Base-by-base conservation (phyloP, 2,329 filamentous ascomycete genomes). In the Penicillium sp. region DNA sequence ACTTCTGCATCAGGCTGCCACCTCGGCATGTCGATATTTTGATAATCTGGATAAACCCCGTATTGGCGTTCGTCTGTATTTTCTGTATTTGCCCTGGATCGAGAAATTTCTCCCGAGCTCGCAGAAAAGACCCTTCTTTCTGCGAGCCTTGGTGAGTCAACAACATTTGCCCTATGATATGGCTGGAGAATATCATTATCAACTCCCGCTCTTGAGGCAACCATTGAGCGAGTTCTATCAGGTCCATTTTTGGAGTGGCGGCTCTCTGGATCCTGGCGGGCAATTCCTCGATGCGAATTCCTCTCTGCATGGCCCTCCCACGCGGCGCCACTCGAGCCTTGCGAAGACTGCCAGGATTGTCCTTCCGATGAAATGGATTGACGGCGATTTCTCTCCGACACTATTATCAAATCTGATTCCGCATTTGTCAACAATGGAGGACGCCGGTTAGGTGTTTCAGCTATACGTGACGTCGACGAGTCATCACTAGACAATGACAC, bases 1-100 rank as follows among this genome's bases (percentile, higher is more conserved):
- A 91, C 92, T 68, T 96, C 92, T 4, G 85, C 82, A 76, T 98
- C 94, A 4, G 93, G 90, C 78, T 97, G 93, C 94, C 94, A 98
- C 59, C 83, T 83, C 1, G 93, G 93, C 43, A 93, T 46, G 22
- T 35, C 46, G 5, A 61, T 19, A 16, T 68, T 42, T 46, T 45
- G 43, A 46, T 46, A 55, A 11, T 55, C 40, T 11, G 53, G 53
- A 45, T 46, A 46, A 6, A 11, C 28, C 16, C 22, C 52, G 10
- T 51, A 35, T 43, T 16, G 13, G 14, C 25, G 1, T 6, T 45
- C 38, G 16, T 16, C 26, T 3, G n/a, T 33, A 30, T 19, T 26
- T 8, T 16, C 26, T 3, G n/a, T 33, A 30, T 19, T 38, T 8
- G 38, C 25, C 26, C 38, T 33, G 37, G 37, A 13, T 42, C 13